Evolutionary conservation across 2,329 filamentous ascomycete species (phyloP).

Genomic region (Pleurostoma richardsiae): DNA sequence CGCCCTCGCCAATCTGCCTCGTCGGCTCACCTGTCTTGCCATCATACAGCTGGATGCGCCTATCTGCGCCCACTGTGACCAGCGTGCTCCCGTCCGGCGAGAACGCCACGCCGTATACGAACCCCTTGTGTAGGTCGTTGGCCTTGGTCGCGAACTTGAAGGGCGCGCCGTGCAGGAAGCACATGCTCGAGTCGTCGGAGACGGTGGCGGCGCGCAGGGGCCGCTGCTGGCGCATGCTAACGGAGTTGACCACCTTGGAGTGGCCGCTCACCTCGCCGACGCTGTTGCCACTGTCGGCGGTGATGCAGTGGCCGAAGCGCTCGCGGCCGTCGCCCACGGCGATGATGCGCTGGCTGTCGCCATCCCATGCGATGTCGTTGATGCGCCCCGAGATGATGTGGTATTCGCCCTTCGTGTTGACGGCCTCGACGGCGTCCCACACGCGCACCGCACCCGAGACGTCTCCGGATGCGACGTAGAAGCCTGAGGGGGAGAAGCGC

Average conservation of each 20-base stretch:
- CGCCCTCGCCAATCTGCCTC: conserved; percentile 71
- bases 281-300: conserved; percentile 90
- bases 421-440: conserved; percentile 86
- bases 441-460: conserved; percentile 78
- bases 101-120: conserved; percentile 83
- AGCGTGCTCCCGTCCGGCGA: conserved; percentile 79
- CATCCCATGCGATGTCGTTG: conserved; percentile 96
- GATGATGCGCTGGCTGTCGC: conserved; percentile 92
- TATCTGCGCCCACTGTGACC: conserved; percentile 89
- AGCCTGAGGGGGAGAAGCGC: conserved; percentile 88
- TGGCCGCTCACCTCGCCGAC: conserved; percentile 94
- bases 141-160: conserved; percentile 94
- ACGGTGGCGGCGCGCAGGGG: conserved; percentile 65
- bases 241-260: conserved; percentile 83
- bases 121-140: conserved; percentile 76
- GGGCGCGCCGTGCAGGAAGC: conserved; percentile 12
- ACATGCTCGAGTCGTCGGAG: conserved; percentile 30
- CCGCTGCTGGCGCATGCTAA: conserved; percentile 82
- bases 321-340: conserved; percentile 94
- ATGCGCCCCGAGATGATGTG: conserved; percentile 90
- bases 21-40: conserved; percentile 89
- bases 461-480: conserved; percentile 92
- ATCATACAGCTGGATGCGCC: conserved; percentile 89
- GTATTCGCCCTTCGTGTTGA: conserved; percentile 88
- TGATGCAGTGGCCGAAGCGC: conserved; percentile 89